Base-by-base conservation (phyloP, 345 rosid genomes). In the Syzygium aromaticum region DNA sequence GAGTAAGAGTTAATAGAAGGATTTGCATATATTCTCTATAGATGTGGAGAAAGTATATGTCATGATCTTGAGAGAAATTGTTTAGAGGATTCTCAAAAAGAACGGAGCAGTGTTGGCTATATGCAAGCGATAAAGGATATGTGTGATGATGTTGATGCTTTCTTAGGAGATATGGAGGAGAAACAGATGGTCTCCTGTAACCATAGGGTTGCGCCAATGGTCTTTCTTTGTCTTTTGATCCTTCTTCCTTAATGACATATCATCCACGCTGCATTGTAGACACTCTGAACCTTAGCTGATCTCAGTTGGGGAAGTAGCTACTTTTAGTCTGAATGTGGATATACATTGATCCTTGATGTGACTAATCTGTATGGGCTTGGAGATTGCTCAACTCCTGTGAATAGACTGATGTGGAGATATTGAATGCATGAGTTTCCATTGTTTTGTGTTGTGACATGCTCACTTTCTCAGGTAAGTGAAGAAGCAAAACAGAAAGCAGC, bases 401-500 rank as follows among this genome's bases (percentile, higher is more conserved):
- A 63, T 63, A 28, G 21, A 63, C 21, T 14, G 77, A 28, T 63
- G 73, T 61, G 1, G 73, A n/a, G 73, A 61, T 61, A n/a, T 3
- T 13, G 19, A 61, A 61, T 12, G 73, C 33, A 61, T 14, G 6
- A n/a, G 46, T n/a, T 85, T 11, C 49, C 59, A 8, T 27, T 85
- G 33, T 30, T 27, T 85, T 25, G 49, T 53, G 73, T 56, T 13
- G 38, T 56, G 0, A 40, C 16, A 85, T 83, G 5, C 63, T 22
- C 83, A 85, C 61, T 85, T 86, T 78, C 87, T 84, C 92, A 96
- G 98, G 98, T 95, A 88, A 88, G 95, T n/a, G 93, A 93, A 51
- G 98, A 96, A 92, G 93, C 94, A 53, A 96, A 94, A 91, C 90
- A 90, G 88, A 96, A 93, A 92, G 97, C 98, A 28, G 98, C 94